Base-by-base conservation (phyloP, 2,329 filamentous ascomycete species). In the Colletotrichum salicis region DNA sequence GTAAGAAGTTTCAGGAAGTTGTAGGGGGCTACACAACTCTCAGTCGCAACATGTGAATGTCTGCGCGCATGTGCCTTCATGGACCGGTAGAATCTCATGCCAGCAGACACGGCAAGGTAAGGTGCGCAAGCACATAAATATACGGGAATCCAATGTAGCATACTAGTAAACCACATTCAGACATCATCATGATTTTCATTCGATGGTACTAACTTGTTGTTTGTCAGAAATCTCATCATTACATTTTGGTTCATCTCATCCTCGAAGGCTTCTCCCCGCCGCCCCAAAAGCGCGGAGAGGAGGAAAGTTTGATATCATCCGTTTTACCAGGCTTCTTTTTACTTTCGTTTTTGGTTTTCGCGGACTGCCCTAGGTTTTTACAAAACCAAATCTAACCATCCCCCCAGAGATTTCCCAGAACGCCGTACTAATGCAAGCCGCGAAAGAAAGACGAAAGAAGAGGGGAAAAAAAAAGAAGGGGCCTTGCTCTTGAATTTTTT, bases 391-490 rank as follows among this genome's bases (percentile, higher is more conserved):
- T 72, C 69, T 72, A 73, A 73, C 57, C 69, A 72, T 72, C 72
- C 69, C 69, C 69, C 69, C 69, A 62, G 62, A 72, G 68, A 68
- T 73, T 71, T 73, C 80, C 78, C 75, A 80, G 73, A 80, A 83
- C 82, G 82, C 82, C 81, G 79, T 80, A 83, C 80, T 77, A 63
- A 83, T 83, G 81, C 81, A 82, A 83, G 80, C 80, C 80, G 76
- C 80, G 78, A 81, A 79, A 74, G 66, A 72, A 71, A 71, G 70
- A 71, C 65, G 62, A 69, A 37, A 19, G 71, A 70, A 74, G 63
- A 67, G 55, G n/a, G n/a, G n/a, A n/a, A 55, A 45, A 55, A 41
- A 41, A 45, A 56, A 64, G 51, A 54, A 41, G 61, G 41, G 60
- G 48, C 60, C 45, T 63, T 63, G 60, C 60, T 63, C 59, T 65